phyloP scores from a whole-genome alignment of 139 green algal genomes.

The Chloropicon primus region DNA sequence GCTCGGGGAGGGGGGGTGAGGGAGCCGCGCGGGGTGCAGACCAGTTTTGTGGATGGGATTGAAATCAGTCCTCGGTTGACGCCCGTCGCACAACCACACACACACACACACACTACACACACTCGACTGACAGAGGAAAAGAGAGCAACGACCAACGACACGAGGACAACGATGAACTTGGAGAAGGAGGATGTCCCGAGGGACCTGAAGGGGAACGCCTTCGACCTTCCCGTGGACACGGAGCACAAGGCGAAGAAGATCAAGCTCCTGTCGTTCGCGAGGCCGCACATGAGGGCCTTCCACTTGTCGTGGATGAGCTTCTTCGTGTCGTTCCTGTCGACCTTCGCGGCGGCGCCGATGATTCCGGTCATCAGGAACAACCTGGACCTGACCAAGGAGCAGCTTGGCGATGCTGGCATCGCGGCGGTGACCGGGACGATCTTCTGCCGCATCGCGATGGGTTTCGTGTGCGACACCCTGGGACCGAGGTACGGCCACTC shows the following conservation, averaged over 20 bases:
- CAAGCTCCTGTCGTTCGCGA: conserved; percentile 28
- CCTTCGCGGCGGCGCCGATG: conserved; percentile 71
- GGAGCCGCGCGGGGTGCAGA: too few relatives aligned
- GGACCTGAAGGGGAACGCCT: conserved; percentile 8
- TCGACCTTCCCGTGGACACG: conserved; percentile 40
- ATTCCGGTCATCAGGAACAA: conserved; percentile 68
- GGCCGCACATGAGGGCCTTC: conserved; percentile 50
- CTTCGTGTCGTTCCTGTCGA: conserved; percentile 81
- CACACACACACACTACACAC: too few relatives aligned
- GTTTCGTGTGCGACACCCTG: conserved; percentile 54
- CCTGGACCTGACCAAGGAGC: conserved; percentile 53
- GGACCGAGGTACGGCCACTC: conserved; percentile 54
- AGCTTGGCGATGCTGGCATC: conserved; percentile 40
- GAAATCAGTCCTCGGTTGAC: too few relatives aligned
- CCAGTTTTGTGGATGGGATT: too few relatives aligned
- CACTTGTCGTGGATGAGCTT: conserved; percentile 77
- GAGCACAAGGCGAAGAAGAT: conserved; percentile 53
- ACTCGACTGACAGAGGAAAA: too few relatives aligned
- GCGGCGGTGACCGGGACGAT: conserved; percentile 51
- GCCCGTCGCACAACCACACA: too few relatives aligned
- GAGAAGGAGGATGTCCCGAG: not conserved
- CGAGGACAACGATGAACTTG: not conserved
- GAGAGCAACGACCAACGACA: not conserved
- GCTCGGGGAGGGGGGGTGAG: too few relatives aligned
- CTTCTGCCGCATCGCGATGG: conserved; percentile 42